A percentile compares a stretch with the other conserved stretches of the same genome.
phyloP scores from a whole-genome alignment of 2,329 filamentous ascomycete species.

The Pseudogymnoascus sp. region DNA sequence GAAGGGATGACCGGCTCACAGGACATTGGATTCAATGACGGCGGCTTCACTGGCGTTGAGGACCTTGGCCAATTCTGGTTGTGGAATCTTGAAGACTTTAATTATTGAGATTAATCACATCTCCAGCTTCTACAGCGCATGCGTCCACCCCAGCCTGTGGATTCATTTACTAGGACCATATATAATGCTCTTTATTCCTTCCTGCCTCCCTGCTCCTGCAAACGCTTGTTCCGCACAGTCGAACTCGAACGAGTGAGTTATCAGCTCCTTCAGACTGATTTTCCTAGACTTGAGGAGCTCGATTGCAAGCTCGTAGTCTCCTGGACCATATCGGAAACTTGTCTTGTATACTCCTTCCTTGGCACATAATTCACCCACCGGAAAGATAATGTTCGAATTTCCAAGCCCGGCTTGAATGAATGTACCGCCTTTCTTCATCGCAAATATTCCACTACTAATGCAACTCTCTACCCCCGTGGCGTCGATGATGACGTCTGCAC shows the following conservation, averaged over 20 bases:
- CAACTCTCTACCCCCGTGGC: constrained; percentile 40
- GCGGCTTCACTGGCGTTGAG: constrained; percentile 8
- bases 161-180: constrained; percentile 17
- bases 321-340: constrained; percentile 27
- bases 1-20: not conserved
- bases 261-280: constrained; percentile 70
- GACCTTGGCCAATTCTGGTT: constrained; percentile 26
- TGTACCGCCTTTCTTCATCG: constrained; percentile 39
- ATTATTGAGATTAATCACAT: not conserved
- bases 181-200: constrained; percentile 24
- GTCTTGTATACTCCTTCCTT: constrained; percentile 25
- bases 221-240: constrained; percentile 76
- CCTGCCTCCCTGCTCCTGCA: constrained; percentile 17
- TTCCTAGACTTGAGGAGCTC: constrained; percentile 64
- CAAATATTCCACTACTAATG: constrained; percentile 41
- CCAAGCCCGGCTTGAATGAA: constrained; percentile 43
- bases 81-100: constrained; percentile 22
- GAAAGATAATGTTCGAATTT: constrained; percentile 17
- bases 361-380: constrained; percentile 23
- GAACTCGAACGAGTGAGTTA: constrained; percentile 69
- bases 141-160: not conserved
- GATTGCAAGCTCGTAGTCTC: constrained; percentile 44
- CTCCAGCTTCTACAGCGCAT: not conserved
- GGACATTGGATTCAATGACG: not conserved
- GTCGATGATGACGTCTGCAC: constrained; percentile 44